Conservation (phyloP, 2,329 filamentous ascomycete genomes). For the Pseudogymnoascus verrucosus region DNA sequence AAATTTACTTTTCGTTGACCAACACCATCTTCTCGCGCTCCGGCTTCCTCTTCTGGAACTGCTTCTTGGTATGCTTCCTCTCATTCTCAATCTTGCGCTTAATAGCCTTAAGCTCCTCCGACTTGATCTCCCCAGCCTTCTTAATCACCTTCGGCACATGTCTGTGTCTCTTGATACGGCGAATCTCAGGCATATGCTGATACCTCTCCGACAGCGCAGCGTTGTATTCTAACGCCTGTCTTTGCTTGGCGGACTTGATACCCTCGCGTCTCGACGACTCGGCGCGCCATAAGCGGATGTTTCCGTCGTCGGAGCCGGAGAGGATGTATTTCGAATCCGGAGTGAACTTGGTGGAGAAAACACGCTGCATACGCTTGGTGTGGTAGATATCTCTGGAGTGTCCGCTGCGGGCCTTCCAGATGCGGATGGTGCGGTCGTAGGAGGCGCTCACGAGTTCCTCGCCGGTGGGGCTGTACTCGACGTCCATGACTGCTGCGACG, state of each 20-base stretch:
- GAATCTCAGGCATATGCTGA: conserved; percentile 92
- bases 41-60: conserved; percentile 61
- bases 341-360: conserved; percentile 78
- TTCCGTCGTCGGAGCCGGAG: conserved; percentile 88
- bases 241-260: conserved; percentile 75
- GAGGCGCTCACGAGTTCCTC: conserved; percentile 85
- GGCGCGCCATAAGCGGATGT: conserved; percentile 81
- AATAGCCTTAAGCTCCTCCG: conserved; percentile 75
- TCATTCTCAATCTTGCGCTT: conserved; percentile 93
- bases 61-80: conserved; percentile 81
- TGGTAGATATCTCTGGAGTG: conserved; percentile 92
- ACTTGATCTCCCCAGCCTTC: conserved; percentile 94
- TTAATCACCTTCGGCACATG: conserved; percentile 89
- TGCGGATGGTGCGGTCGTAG: conserved; percentile 79
- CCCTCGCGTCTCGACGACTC: conserved; percentile 77
- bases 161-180: conserved; percentile 80
- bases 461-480: conserved; percentile 90
- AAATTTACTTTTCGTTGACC: conserved; percentile 49
- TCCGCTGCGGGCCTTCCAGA: conserved; percentile 74
- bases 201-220: conserved; percentile 75
- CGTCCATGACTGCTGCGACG: conserved; percentile 87
- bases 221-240: conserved; percentile 88
- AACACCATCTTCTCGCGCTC: conserved; percentile 93
- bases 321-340: conserved; percentile 86
- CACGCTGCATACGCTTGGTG: conserved; percentile 95